Evolutionary conservation across 75 land plant species (phyloP), one percentile per base, ranked within the genome.

Genomic region (Pinus taeda): DNA sequence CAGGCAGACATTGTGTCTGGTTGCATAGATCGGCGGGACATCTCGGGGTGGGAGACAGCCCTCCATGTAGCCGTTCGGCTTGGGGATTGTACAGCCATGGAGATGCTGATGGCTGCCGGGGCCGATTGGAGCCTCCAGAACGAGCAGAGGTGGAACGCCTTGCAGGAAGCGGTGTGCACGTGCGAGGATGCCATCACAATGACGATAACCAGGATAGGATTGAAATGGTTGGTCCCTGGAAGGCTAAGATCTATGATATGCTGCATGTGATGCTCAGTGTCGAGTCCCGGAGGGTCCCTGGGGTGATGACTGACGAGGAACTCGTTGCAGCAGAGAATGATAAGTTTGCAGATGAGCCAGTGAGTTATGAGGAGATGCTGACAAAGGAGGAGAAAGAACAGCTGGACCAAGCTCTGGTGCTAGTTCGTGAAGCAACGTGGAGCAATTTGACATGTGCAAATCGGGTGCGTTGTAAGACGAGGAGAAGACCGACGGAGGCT

Each of bases 271-370:
- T 82, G 84, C 91, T 97, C 15, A 97, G 97, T 81, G 97, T 97
- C 76, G 92, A 95, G 74, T 97, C 99, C 5, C 86, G 99, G 79
- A 59, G 95, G 71, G 97, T 97, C 69, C 99, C 99, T 59, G 99
- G 99, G 65, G 99, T 97, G 12, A 90, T 97, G 97, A 92, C 99
- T 15, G 99, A 97, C 74, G 97, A 94, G 81, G 97, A 97, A 74
- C 88, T 97, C 3, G 92, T 94, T 78, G 81, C 92, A 29, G 89
- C 78, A 5, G 94, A 85, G 26, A 75, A 63, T 55, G 82, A 84
- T 15, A 59, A 6, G 18, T 59, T 59, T 59, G 29, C 29, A 4
- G 69, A 21, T 21, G 29, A 84, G 55, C 79, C 82, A 79, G 93
- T 82, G 13, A 88, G 82, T 12, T 88, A 70, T 15, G 81, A 45